Evolutionary conservation across 805 yeast species (phyloP), one percentile per base, ranked within the genome.

Genomic region (Schwanniomyces sp.): DNA sequence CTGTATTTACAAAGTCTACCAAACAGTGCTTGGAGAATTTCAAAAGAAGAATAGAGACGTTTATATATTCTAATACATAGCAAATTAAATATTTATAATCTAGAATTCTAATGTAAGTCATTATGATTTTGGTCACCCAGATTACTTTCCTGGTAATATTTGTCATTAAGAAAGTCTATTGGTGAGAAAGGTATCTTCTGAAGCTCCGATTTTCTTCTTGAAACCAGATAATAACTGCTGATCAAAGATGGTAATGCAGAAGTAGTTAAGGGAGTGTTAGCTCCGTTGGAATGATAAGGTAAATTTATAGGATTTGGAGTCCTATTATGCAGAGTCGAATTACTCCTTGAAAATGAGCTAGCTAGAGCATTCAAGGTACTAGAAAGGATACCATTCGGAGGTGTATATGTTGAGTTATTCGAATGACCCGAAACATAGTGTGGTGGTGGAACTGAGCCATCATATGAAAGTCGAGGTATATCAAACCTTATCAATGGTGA

Each of bases 1-100:
- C 69, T 69, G 17, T 68, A 79, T 47, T 69, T 92, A 50, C 97
- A 94, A 67, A 69, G 79, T 36, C 68, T 91, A 47, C 95, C 96
- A 1, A 75, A 76, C 4, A 72, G 81, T 44, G 80, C 89, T 10
- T 91, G 97, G 97, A 80, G 95, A 65, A 81, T 82, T 11, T 61
- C 49, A 21, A 58, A 57, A 43, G 49, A 40, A 29, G 29, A 28
- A 26, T 47, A 41, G 43, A 38, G 43, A 38, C 25, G 24, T 32
- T 9, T n/a, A 40, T 24, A 45, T 10, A 26, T 37, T 37, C 28
- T 45, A 24, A n/a, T 37, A 32, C 6, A 37, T 21, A 29, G 14
- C 14, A 21, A 17, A 17, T 9, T 21, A 28, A 17, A 25, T 40
- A 16, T 45, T 26, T 18, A n/a, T 37, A 18, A 29, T 18, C 27